Base-by-base conservation (phyloP, 371 early-diverging fungal species). In the Sporodiniella umbellata region DNA sequence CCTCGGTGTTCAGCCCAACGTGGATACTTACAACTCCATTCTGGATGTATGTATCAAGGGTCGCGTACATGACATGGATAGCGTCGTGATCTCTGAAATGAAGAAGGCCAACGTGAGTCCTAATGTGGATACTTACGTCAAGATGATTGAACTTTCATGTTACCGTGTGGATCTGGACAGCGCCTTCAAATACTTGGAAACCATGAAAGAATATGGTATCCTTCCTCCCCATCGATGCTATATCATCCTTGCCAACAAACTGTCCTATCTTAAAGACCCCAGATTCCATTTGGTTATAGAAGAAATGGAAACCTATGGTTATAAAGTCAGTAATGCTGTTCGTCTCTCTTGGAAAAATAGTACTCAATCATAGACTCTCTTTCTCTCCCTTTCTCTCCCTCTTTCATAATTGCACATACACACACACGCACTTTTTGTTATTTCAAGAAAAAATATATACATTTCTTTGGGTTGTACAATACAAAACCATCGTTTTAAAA, bases 101-200 rank as follows among this genome's bases (percentile, higher is more conserved):
- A 71, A 72, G 61, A 54, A 67, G 33, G 79, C 79, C 0, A 59
- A 60, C 10, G 68, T 88, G 5, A 55, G 59, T 25, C 85, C 86
- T n/a, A 75, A 75, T 8, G 49, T 74, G 14, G 75, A 65, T 6
- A 79, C 86, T 0, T 88, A 85, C 54, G 71, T 71, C 48, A 72
- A 67, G 17, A 72, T 89, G 81, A 75, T 86, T 33, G 46, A 54
- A 6, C 53, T 87, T 19, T 56, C 53, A 4, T 72, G 77, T 15
- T 72, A 73, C 1, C 79, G 81, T 59, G 65, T 56, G 45, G 66
- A 84, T 54, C 89, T 89, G 47, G 90, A 89, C 56, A 84, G 85
- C 30, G 89, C 87, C 21, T 90, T 90, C 55, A 61, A 67, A 42
- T 89, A 87, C 35, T 72, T 90, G 45, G 89, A 89, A 56, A 82